A percentile compares a stretch with the other conserved stretches of the same genome.
phyloP scores from a whole-genome alignment of 2,329 filamentous ascomycete genomes.

The Phialemonium atrogriseum region DNA sequence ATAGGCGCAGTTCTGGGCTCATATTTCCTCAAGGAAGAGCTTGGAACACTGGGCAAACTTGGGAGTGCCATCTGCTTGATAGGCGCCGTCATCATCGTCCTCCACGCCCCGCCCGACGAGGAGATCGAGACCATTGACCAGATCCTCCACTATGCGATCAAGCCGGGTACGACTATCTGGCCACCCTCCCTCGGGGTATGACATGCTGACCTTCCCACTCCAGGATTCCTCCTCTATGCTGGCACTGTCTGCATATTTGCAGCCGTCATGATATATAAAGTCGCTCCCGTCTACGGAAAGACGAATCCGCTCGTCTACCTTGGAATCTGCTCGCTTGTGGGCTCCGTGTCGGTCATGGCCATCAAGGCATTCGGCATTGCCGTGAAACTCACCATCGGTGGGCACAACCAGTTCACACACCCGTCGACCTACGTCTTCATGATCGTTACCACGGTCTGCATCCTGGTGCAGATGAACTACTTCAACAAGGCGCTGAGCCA shows the following conservation, averaged over 20 bases:
- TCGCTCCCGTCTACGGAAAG: constrained; percentile 84
- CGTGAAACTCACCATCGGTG: constrained; percentile 85
- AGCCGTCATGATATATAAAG: constrained; percentile 89
- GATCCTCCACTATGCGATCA: constrained; percentile 82
- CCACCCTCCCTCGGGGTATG: constrained; percentile 6
- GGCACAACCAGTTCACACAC: constrained; percentile 91
- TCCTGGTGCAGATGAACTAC: constrained; percentile 99
- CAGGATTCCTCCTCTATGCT: constrained; percentile 87
- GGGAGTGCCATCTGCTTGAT: constrained; percentile 95
- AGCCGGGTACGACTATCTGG: constrained; percentile 68
- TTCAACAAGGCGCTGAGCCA: constrained; percentile 98
- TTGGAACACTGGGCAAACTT: constrained; percentile 86
- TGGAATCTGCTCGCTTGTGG: constrained; percentile 95
- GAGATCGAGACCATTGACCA: constrained; percentile 86
- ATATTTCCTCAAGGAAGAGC: constrained; percentile 84
- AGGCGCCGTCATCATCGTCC: constrained; percentile 92
- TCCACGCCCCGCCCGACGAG: constrained; percentile 91
- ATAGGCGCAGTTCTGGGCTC: constrained; percentile 92
- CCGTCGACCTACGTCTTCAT: constrained; percentile 97
- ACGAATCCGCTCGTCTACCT: constrained; percentile 94
- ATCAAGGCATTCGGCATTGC: constrained; percentile 98
- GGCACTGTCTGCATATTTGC: constrained; percentile 74
- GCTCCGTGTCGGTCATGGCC: constrained; percentile 97
- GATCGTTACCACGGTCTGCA: constrained; percentile 87
- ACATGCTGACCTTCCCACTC: constrained; percentile 2